Evolutionary conservation across 2,329 filamentous ascomycete genomes (phyloP).

Genomic region (Fusarium chaquense): DNA sequence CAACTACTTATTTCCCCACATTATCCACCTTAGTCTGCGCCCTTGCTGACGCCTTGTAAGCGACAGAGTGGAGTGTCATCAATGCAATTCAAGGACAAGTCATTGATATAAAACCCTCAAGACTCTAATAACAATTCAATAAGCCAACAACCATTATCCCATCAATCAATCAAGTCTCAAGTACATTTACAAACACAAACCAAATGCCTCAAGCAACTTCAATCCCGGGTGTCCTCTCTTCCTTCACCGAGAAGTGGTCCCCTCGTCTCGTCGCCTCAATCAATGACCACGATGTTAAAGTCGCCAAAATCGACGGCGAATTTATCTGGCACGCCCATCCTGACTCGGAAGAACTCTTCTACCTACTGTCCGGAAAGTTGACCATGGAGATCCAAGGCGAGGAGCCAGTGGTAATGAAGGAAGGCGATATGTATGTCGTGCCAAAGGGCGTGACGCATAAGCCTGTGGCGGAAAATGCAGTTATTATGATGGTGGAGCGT

Average conservation of each 20-base stretch:
- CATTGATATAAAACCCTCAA: not conserved
- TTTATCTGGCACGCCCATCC: slow-evolving; percentile 58
- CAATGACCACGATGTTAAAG: slow-evolving; percentile 56
- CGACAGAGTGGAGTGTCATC: slow-evolving; percentile 14
- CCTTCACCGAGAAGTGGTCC: slow-evolving; percentile 49
- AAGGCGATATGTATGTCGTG: slow-evolving; percentile 53
- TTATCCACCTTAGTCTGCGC: not conserved
- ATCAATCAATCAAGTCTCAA: accelerated
- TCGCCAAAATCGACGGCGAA: slow-evolving; percentile 55
- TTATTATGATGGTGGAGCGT: slow-evolving; percentile 56
- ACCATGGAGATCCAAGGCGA: slow-evolving; percentile 51
- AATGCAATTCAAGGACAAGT: not conserved
- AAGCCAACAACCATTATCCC: accelerated
- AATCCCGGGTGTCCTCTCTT: slow-evolving; percentile 45
- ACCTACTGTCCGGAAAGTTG: slow-evolving; percentile 53
- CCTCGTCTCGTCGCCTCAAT: slow-evolving; percentile 51
- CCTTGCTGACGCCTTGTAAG: slow-evolving; percentile 20
- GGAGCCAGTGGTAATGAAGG: slow-evolving; percentile 47
- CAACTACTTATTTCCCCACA: no score
- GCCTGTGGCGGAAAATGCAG: slow-evolving; percentile 52
- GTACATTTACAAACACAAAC: not conserved
- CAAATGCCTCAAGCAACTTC: slow-evolving; percentile 41
- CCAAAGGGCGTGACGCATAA: slow-evolving; percentile 54
- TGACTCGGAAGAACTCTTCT: slow-evolving; percentile 58
- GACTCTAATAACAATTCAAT: not conserved